Evolutionary conservation across 2,329 filamentous ascomycete species (phyloP).

Genomic region (Moelleriella libera): DNA sequence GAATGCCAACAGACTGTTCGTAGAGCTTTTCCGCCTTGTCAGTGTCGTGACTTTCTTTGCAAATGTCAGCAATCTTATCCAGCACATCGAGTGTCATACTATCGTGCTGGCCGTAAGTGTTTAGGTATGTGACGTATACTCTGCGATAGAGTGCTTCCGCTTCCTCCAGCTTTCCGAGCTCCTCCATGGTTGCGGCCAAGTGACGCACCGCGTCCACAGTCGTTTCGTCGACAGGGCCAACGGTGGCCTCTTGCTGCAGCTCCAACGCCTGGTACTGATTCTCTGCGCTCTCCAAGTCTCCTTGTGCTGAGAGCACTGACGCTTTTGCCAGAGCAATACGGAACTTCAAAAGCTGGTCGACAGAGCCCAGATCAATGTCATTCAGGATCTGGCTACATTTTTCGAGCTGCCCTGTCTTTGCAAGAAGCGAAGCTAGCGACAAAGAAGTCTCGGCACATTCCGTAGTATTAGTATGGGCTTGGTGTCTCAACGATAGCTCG

Average conservation of each 20-base stretch:
- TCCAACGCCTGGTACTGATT: constrained; percentile 10
- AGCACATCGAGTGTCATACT: constrained; percentile 13
- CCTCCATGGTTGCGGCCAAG: constrained; percentile 10
- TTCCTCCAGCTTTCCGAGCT: constrained; percentile 10
- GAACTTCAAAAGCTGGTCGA: constrained; percentile 10
- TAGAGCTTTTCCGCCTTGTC: constrained; percentile 14
- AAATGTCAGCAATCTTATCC: constrained; percentile 12
- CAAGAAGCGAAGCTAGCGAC: constrained; percentile 9
- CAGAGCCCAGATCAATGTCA: constrained; percentile 8
- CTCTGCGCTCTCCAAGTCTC: constrained; percentile 8
- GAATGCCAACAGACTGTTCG: constrained; percentile 12
- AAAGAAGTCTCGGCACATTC: constrained; percentile 10
- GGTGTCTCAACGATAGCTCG: constrained; percentile 6
- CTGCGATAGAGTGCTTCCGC: constrained; percentile 11
- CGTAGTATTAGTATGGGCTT: constrained; percentile 3
- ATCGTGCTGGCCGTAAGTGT: constrained; percentile 11
- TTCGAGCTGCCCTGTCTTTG: constrained; percentile 7
- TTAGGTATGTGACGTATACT: constrained; percentile 13
- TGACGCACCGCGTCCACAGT: constrained; percentile 12
- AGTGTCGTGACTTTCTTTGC: constrained; percentile 10
- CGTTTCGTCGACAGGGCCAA: constrained; percentile 9
- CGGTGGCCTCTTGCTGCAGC: constrained; percentile 9
- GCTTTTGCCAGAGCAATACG: constrained; percentile 11
- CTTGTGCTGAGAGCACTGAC: constrained; percentile 8
- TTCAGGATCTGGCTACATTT: constrained; percentile 9